Percentiles rank a stretch among this genome's conserved stretches.
These are phyloP conservation scores for Paracamarosporium sp. DNA, from an alignment of 2,329 filamentous ascomycete species.

Conservation along the genomic window DNA sequence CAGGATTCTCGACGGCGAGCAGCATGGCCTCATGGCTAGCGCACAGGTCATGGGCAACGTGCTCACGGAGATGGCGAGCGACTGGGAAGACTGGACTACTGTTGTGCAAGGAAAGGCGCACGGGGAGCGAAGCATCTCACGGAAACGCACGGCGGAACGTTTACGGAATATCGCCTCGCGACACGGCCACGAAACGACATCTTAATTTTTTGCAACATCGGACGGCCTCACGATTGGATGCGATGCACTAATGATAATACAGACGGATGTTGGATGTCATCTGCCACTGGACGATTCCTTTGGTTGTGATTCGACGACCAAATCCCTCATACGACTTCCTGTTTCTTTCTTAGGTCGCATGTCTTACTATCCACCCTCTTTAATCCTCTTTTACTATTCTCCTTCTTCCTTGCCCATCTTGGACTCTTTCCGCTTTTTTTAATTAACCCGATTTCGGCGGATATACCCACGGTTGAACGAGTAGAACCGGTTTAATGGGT, in stretches of 20 bases:
- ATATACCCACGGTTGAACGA: constrained; percentile 4
- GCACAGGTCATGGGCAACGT: constrained; percentile 91
- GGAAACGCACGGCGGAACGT: constrained; percentile 15
- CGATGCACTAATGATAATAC: constrained; percentile 4
- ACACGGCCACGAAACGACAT: constrained; percentile 10
- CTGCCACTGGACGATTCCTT: background rate
- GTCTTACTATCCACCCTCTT: background rate
- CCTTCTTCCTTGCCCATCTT: background rate
- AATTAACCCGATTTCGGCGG: background rate
- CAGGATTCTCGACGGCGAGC: constrained; percentile 85
- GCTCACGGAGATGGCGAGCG: constrained; percentile 90
- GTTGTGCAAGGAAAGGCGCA: constrained; percentile 29
- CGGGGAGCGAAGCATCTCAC: constrained; percentile 16
- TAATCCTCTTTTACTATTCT: background rate
- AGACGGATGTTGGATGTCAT: background rate
- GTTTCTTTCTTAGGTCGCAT: background rate
- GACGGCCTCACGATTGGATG: constrained; percentile 4
- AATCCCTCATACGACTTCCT: background rate
- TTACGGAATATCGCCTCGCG: constrained; percentile 16
- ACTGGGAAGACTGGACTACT: constrained; percentile 68
- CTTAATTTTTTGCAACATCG: background rate
- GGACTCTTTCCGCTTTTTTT: background rate
- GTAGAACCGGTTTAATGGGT: background rate
- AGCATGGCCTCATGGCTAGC: constrained; percentile 95
- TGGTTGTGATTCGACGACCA: background rate